A percentile compares a stretch with the other conserved stretches of the same genome.
Evolutionary conservation across 768 basidiomycete species (phyloP).

Genomic region (Mycena indigotica): DNA sequence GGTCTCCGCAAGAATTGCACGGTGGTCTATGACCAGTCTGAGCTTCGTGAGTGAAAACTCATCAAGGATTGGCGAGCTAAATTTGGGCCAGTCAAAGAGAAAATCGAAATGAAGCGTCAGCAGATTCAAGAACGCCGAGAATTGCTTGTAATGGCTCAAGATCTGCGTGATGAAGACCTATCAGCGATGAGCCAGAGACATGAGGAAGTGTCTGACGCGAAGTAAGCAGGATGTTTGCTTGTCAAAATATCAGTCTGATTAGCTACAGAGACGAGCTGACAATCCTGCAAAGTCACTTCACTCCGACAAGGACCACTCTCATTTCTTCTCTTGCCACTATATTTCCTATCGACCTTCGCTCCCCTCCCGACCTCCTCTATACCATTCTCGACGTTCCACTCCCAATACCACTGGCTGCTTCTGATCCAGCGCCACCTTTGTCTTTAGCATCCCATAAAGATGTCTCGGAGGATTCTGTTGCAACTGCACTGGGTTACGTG

Average conservation of each 20-base stretch:
- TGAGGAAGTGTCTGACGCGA: conserved; percentile 39
- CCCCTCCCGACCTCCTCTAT: conserved; percentile 85
- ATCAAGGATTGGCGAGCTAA: background rate
- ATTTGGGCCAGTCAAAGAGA: conserved; percentile 39
- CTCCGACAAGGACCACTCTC: conserved; percentile 60
- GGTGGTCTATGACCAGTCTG: conserved; percentile 44
- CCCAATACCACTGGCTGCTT: conserved; percentile 75
- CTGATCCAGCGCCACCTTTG: conserved; percentile 85
- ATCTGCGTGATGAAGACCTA: conserved; percentile 37
- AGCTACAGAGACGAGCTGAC: conserved; percentile 48
- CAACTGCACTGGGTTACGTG: conserved; percentile 88
- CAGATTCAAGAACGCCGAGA: conserved; percentile 50
- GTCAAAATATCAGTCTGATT: conserved; percentile 16
- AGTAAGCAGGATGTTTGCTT: conserved; percentile 31
- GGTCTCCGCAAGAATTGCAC: conserved; percentile 48
- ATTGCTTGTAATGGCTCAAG: conserved; percentile 45
- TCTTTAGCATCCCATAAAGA: conserved; percentile 63
- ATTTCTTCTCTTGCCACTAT: conserved; percentile 73
- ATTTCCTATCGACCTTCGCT: conserved; percentile 88
- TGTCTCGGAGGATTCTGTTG: conserved; percentile 83
- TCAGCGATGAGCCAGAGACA: conserved; percentile 29
- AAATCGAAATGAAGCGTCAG: conserved; percentile 46
- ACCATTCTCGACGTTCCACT: conserved; percentile 87
- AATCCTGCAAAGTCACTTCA: conserved; percentile 51
- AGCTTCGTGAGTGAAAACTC: conserved; percentile 45